Conservation (phyloP, 768 basidiomycete species). For the Russula emetica region DNA sequence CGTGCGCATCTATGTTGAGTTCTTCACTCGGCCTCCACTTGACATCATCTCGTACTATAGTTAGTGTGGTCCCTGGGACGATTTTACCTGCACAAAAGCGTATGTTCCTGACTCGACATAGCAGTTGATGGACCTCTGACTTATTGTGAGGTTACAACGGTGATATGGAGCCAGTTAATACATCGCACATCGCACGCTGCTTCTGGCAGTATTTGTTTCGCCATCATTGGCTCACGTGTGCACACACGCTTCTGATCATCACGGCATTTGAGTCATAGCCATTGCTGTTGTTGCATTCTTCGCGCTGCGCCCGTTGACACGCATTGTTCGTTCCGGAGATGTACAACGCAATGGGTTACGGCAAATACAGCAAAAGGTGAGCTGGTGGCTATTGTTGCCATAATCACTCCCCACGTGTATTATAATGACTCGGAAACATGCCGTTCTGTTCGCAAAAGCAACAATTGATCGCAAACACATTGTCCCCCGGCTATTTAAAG, state of each 20-base stretch:
- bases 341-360: conserved; percentile 61
- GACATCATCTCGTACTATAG: conserved; percentile 34
- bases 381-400: conserved; percentile 56
- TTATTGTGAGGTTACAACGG: conserved; percentile 49
- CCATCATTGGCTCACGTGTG: conserved; percentile 6
- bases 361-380: conserved; percentile 58
- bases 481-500: neutral
- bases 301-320: conserved; percentile 54
- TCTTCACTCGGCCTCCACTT: neutral
- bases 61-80: conserved; percentile 44
- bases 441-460: neutral
- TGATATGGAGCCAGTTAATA: conserved; percentile 57
- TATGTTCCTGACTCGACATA: conserved; percentile 44
- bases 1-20: conserved; percentile 35
- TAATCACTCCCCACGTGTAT: conserved; percentile 44
- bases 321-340: conserved; percentile 74
- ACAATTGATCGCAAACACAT: neutral
- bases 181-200: conserved; percentile 50
- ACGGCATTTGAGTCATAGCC: conserved; percentile 27
- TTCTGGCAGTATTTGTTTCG: conserved; percentile 33
- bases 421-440: neutral
- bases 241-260: neutral
- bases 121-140: conserved; percentile 44
- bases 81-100: conserved; percentile 37
- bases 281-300: conserved; percentile 59